These are phyloP conservation scores for Arabis hirsuta DNA, from an alignment of 345 rosid genomes.

Conservation along the genomic window DNA sequence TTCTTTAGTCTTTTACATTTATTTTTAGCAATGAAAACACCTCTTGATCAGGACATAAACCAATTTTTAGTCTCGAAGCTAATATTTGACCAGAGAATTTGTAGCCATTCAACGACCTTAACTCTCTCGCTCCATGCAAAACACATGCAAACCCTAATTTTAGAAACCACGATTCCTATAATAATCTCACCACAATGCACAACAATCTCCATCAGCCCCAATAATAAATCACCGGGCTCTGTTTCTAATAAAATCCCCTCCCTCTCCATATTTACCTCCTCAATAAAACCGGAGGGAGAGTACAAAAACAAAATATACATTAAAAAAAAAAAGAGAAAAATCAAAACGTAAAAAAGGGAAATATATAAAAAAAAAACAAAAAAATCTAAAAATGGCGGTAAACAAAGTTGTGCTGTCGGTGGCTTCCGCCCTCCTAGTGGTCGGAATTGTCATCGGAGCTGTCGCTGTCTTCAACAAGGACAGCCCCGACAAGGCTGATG, in stretches of 20 bases:
- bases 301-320: not conserved
- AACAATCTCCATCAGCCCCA: slow-evolving; percentile 18
- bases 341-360: not conserved
- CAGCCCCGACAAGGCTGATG: not conserved
- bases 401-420: slow-evolving; percentile 46
- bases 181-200: slow-evolving; percentile 31
- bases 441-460: slow-evolving; percentile 51
- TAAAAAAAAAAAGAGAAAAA: slow-evolving; percentile 6
- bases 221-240: slow-evolving; percentile 31
- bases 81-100: slow-evolving; percentile 23
- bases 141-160: slow-evolving; percentile 26
- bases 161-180: slow-evolving; percentile 39
- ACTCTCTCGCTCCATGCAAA: slow-evolving; percentile 34
- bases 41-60: slow-evolving; percentile 30
- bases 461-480: slow-evolving; percentile 31
- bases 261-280: slow-evolving; percentile 40
- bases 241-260: slow-evolving; percentile 22
- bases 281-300: slow-evolving; percentile 45
- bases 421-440: slow-evolving; percentile 54
- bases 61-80: slow-evolving; percentile 7
- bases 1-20: not conserved
- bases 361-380: not conserved
- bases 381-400: slow-evolving; percentile 32
- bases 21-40: slow-evolving; percentile 33
- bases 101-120: slow-evolving; percentile 39